Percentiles rank a stretch among this genome's conserved stretches.
Evolutionary conservation across 75 land plant genomes (phyloP).

Genomic region (Selaginella tamariscina): DNA sequence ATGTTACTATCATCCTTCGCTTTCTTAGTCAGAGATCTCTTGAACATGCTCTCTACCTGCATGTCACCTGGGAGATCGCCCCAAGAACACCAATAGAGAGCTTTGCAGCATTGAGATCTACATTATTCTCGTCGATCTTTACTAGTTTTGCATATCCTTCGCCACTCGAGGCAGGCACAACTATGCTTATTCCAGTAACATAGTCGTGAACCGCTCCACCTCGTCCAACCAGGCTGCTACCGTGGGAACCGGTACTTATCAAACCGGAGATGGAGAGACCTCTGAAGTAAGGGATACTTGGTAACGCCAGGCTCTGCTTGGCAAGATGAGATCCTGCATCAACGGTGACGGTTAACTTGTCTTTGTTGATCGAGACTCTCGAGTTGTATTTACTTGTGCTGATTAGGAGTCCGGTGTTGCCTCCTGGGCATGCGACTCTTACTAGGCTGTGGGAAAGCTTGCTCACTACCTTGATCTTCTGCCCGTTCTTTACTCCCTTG

Average conservation of each 20-base stretch:
- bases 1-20: neutral
- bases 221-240: neutral
- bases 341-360: neutral
- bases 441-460: conserved; percentile 7
- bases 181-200: neutral
- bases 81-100: conserved; percentile 11
- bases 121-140: neutral
- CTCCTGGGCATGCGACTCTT: conserved; percentile 1
- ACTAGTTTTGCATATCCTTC: conserved; percentile 7
- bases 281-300: neutral
- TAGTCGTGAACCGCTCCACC: conserved; percentile 2
- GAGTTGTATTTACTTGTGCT: conserved; percentile 11
- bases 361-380: neutral
- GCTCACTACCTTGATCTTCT: conserved; percentile 7
- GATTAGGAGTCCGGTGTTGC: neutral
- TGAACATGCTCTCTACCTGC: conserved; percentile 1
- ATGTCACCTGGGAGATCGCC: neutral
- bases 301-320: neutral
- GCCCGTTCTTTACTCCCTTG: neutral
- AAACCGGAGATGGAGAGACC: neutral
- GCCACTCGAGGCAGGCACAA: neutral
- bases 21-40: neutral
- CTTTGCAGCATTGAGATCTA: conserved; percentile 6
- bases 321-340: conserved; percentile 11
- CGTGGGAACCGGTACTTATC: conserved; percentile 2